Evolutionary conservation across 306 rosid species (phyloP).

Genomic region (Dryas octopetala): DNA sequence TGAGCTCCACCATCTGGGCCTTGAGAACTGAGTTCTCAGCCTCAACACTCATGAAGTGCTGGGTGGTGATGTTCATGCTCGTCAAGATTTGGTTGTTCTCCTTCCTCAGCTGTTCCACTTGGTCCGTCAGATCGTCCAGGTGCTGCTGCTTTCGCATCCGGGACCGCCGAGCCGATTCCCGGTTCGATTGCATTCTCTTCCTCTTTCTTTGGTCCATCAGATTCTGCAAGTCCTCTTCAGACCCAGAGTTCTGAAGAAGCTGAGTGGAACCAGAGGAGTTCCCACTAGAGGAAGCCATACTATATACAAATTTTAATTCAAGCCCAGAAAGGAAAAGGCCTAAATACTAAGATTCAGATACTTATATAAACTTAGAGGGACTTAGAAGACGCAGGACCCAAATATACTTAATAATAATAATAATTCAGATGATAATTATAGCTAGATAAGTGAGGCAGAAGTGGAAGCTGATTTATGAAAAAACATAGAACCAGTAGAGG

Average conservation of each 20-base stretch:
- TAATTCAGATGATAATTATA: slow-evolving; percentile 6
- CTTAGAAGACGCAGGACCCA: slow-evolving; percentile 24
- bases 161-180: slow-evolving; percentile 85
- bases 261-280: slow-evolving; percentile 49
- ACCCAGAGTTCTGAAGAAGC: slow-evolving; percentile 52
- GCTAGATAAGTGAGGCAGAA: background rate
- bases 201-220: slow-evolving; percentile 62
- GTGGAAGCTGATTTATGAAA: slow-evolving; percentile 44
- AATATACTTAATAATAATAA: background rate
- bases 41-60: slow-evolving; percentile 50
- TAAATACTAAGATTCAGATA: background rate
- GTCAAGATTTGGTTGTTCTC: slow-evolving; percentile 49
- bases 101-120: slow-evolving; percentile 37
- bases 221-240: slow-evolving; percentile 55
- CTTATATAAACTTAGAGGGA: background rate
- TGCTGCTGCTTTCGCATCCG: slow-evolving; percentile 76
- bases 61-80: slow-evolving; percentile 45
- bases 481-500: slow-evolving; percentile 93
- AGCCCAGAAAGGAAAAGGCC: background rate
- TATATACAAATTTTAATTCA: background rate
- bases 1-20: slow-evolving; percentile 68
- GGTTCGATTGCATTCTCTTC: slow-evolving; percentile 79
- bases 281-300: slow-evolving; percentile 67
- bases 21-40: slow-evolving; percentile 59
- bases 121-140: slow-evolving; percentile 55